Base-by-base conservation (phyloP, 345 rosid species). In the Cardamine resedifolia region DNA sequence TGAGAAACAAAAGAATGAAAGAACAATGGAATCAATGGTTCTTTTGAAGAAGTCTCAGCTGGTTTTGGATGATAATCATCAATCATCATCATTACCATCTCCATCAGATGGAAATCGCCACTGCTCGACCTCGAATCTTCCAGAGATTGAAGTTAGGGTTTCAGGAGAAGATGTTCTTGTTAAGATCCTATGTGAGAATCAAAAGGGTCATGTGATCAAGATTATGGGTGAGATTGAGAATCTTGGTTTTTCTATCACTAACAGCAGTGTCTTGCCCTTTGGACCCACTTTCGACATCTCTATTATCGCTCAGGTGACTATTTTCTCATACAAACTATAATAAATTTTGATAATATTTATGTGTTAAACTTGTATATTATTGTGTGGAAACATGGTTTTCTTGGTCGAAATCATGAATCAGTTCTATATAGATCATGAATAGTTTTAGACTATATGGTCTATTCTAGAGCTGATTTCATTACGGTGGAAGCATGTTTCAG, bases 141-240 rank as follows among this genome's bases (percentile, higher is more conserved):
- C 97, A 0, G 94, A 88, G 59, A 86, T 93, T 1, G 97, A 93
- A 80, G 92, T 90, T 44, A 88, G 92, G 76, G 58, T 85, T 45
- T 86, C 86, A 16, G 92, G 83, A 39, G 82, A 78, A 48, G 76
- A 82, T 72, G 90, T 90, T 30, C 87, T 93, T 14, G 72, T 90
- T 43, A 87, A 88, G 80, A 83, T 90, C 20, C 86, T 88, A 64
- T 86, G 90, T 49, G 92, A 87, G 85, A 88, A 85, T 75, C 85
- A 79, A 78, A 88, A 84, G 69, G 93, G 96, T 53, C 16, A 82
- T 16, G 16, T 81, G 28, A 90, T 81, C 80, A 90, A 85, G 74
- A 82, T 78, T 19, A 71, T 88, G 18, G 76, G 82, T 28, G 90
- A 85, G 68, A 79, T 90, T 34, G 93, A 90, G 84, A 88, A 88